A percentile compares a stretch with the other conserved stretches of the same genome.
phyloP scores from a whole-genome alignment of 345 rosid species.

The Populus davidiana region DNA sequence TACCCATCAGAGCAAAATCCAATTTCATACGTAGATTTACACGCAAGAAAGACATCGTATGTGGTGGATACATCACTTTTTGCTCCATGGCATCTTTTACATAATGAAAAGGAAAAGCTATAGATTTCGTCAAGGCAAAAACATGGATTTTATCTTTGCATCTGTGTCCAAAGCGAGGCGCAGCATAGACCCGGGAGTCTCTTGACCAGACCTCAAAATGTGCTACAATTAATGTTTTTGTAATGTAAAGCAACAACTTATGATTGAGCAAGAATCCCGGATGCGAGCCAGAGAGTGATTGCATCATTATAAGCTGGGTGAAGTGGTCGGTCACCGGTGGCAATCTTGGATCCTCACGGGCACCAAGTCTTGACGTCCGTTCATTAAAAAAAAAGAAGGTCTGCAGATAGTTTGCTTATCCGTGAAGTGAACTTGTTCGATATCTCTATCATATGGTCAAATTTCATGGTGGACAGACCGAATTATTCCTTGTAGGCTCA shows the following conservation, averaged over 20 bases:
- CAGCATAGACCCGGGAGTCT: background rate
- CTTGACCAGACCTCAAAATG: conserved; percentile 16
- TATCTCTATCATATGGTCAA: background rate
- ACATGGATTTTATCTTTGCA: conserved; percentile 7
- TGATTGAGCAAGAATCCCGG: conserved; percentile 23
- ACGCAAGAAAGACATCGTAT: conserved; percentile 15
- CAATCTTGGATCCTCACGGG: background rate
- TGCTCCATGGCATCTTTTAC: conserved; percentile 10
- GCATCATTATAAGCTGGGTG: background rate
- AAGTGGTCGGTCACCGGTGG: background rate
- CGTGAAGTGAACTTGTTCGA: background rate
- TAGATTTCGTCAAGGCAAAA: conserved; percentile 28
- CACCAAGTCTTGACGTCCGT: background rate
- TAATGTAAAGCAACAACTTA: background rate
- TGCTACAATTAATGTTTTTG: conserved; percentile 11
- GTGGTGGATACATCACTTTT: conserved; percentile 11
- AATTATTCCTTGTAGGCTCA: background rate
- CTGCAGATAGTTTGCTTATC: background rate
- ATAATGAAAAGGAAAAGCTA: conserved; percentile 22
- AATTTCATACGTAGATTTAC: conserved; percentile 13
- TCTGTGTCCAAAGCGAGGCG: conserved; percentile 18
- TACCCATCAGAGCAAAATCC: conserved; percentile 14
- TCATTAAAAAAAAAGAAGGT: background rate
- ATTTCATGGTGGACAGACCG: background rate
- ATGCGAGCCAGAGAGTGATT: background rate